Base-by-base conservation (phyloP, 1,139 yeast genomes). In the Ogataea hybrid region DNA sequence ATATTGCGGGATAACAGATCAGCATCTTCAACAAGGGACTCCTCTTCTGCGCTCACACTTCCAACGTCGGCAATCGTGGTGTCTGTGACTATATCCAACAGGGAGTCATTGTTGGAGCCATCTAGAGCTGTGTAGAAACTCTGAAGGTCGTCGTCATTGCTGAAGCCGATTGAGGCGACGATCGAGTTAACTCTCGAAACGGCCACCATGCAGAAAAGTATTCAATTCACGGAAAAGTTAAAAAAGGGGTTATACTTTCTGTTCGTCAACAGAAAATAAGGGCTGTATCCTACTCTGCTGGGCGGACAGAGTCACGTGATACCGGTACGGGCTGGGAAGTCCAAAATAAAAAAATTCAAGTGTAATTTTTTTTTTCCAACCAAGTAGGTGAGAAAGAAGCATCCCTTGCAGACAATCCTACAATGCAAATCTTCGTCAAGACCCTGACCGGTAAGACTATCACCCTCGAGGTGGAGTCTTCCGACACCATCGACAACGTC, bases 401-500 rank as follows among this genome's bases (percentile, higher is more conserved):
- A 62, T 47, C 43, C 44, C 49, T 57, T 60, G 65, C 65, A 53
- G 65, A 61, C 58, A 63, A 65, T 47, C 59, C 61, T 47, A 42
- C 46, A 78, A 90, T 90, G 97, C 97, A 90, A 79, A 89, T 90
- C 79, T 92, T 92, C 79, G 97, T 92, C 77, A 90, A 90, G 79
- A 90, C 97, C 75, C 79, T 90, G 69, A 89, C 97, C 60, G 97
- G 97, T 77, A 92, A 90, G 88, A 92, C 98, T 63, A 90, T 92
- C 76, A 90, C 97, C 81, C 83, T 90, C 62, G 97, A 92, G 79
- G 97, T 90, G 68, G 97, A 90, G 80, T 88, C 97, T 62, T 88
- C 96, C 64, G 97, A 90, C 87, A 88, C 97, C 64, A 89, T 92
- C 72, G 97, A 89, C 85, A 89, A 88, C 73, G 97, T 92, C 84